These are phyloP conservation scores for Daedaleopsis sinensis DNA, from an alignment of 768 basidiomycete species.

Conservation along the genomic window DNA sequence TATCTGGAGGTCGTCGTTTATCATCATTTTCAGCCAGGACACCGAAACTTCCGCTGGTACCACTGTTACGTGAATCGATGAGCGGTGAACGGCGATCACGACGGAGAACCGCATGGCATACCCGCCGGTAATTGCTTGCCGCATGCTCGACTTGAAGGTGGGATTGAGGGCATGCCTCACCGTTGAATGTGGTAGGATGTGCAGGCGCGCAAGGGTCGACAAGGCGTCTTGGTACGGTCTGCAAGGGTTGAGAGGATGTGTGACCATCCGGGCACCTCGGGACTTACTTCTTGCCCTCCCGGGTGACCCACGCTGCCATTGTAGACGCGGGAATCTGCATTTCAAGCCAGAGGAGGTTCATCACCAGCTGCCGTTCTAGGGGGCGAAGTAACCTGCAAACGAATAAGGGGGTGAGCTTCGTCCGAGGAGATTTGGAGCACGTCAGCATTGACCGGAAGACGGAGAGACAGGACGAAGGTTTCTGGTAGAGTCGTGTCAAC, in stretches of 20 bases:
- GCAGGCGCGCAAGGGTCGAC: conserved; percentile 60
- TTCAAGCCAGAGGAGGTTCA: conserved; percentile 91
- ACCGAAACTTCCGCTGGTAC: conserved; percentile 82
- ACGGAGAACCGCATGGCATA: conserved; percentile 36
- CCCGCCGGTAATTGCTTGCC: conserved; percentile 90
- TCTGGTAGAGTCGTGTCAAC: conserved; percentile 77
- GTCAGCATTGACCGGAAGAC: conserved; percentile 71
- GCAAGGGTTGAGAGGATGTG: conserved; percentile 4
- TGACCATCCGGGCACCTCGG: not conserved
- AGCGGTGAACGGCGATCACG: conserved; percentile 1
- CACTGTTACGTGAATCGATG: conserved; percentile 44
- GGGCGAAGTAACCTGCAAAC: conserved; percentile 67
- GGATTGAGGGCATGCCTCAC: conserved; percentile 67
- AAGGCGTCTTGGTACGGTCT: conserved; percentile 79
- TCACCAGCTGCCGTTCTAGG: conserved; percentile 81
- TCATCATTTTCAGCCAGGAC: conserved; percentile 69
- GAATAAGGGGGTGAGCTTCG: not conserved
- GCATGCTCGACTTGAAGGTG: conserved; percentile 77
- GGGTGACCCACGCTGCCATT: conserved; percentile 77
- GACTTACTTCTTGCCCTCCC: conserved; percentile 69
- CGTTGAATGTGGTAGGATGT: conserved; percentile 34
- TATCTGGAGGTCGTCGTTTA: conserved; percentile 52
- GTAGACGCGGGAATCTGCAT: conserved; percentile 64
- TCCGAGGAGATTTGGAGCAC: not conserved
- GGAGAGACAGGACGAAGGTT: conserved; percentile 86